Percentiles rank a stretch among this genome's conserved stretches.
Evolutionary conservation across 495 filamentous ascomycete species (phyloP).

Genomic region (Haplographium delicatum): DNA sequence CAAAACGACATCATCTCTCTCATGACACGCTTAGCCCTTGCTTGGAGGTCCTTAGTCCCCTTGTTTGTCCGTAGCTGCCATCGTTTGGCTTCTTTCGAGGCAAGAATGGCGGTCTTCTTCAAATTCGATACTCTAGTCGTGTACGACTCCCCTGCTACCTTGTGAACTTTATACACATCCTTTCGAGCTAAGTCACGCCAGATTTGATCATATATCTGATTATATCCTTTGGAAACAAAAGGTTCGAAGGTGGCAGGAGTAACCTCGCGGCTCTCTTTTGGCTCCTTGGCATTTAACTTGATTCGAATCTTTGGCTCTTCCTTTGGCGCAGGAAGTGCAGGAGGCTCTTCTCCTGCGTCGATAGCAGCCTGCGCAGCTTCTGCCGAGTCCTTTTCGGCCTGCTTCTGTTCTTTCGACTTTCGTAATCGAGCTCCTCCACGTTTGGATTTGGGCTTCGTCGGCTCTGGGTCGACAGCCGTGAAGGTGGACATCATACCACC

Average conservation of each 20-base stretch:
- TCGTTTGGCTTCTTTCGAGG: slow-evolving; percentile 92
- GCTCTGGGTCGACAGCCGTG: slow-evolving; percentile 54
- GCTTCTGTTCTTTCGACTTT: slow-evolving; percentile 96
- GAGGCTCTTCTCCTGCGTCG: slow-evolving; percentile 73
- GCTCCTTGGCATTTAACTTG: slow-evolving; percentile 52
- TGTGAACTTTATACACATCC: slow-evolving; percentile 85
- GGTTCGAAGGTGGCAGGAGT: slow-evolving; percentile 51
- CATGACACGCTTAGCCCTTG: slow-evolving; percentile 95
- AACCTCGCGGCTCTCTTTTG: slow-evolving; percentile 47
- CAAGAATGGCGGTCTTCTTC: slow-evolving; percentile 95
- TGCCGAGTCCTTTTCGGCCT: slow-evolving; percentile 89
- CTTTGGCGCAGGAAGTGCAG: slow-evolving; percentile 65
- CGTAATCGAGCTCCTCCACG: slow-evolving; percentile 64
- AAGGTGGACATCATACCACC: slow-evolving; percentile 87
- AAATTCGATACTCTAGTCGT: slow-evolving; percentile 83
- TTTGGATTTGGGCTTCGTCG: slow-evolving; percentile 59
- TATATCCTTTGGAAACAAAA: slow-evolving; percentile 86
- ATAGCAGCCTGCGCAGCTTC: slow-evolving; percentile 82
- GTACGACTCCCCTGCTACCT: slow-evolving; percentile 77
- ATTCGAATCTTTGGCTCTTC: slow-evolving; percentile 60
- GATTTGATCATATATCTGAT: slow-evolving; percentile 97
- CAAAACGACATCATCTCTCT: slow-evolving; percentile 99
- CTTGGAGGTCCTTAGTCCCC: slow-evolving; percentile 94
- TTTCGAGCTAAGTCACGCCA: slow-evolving; percentile 92
- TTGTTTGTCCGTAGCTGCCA: slow-evolving; percentile 99